Percentiles rank a stretch among this genome's conserved stretches.
Evolutionary conservation across 306 rosid genomes (phyloP).

Genomic region (Vigna trinervia): DNA sequence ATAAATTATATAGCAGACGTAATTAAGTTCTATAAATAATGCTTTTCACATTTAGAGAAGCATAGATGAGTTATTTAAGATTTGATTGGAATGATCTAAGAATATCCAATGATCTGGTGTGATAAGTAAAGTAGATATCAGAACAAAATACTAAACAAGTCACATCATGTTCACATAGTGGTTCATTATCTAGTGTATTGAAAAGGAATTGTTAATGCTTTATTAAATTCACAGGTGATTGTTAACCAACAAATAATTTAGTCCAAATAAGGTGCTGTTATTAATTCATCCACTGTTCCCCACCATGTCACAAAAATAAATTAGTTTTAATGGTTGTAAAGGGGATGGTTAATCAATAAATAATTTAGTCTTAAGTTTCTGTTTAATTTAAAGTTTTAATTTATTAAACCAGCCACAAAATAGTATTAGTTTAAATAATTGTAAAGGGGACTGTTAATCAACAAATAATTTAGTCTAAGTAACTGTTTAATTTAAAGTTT

Average conservation of each 20-base stretch:
- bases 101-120: too few species aligned
- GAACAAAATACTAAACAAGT: too few species aligned
- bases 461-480: neutral
- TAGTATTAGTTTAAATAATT: neutral
- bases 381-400: too few species aligned
- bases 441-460: neutral
- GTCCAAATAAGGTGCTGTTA: neutral
- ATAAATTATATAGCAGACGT: too few species aligned
- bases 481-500: too few species aligned
- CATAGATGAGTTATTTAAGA: neutral
- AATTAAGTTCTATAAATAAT: too few species aligned
- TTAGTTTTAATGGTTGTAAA: neutral
- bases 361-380: neutral
- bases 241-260: neutral
- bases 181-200: neutral
- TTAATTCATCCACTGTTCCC: neutral
- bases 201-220: neutral
- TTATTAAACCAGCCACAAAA: neutral
- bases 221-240: neutral
- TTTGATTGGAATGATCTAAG: too few species aligned
- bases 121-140: too few species aligned
- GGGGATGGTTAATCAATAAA: neutral
- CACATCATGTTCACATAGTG: too few species aligned
- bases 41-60: too few species aligned
- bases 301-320: neutral